phyloP scores from a whole-genome alignment of 2,329 filamentous ascomycete genomes.

The Talaromyces rugulosus region DNA sequence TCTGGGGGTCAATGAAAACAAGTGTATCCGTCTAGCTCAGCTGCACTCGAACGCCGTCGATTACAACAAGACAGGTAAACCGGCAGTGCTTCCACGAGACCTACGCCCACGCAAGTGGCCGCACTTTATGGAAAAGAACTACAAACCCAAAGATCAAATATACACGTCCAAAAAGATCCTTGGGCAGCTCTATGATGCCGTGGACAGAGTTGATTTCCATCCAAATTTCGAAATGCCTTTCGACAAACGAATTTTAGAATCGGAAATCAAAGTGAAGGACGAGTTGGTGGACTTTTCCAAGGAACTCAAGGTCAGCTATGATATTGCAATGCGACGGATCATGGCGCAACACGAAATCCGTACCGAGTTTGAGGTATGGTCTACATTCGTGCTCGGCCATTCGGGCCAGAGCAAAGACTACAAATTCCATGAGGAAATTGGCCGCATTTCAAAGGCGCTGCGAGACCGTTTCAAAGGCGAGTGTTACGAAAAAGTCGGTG shows the following conservation, averaged over 20 bases:
- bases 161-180: constrained; percentile 71
- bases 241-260: constrained; percentile 66
- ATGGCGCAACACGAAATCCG: constrained; percentile 80
- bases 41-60: constrained; percentile 91
- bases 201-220: constrained; percentile 64
- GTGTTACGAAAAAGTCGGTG: constrained; percentile 63
- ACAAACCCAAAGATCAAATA: constrained; percentile 40
- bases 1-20: constrained; percentile 61
- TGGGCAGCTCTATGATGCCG: constrained; percentile 76
- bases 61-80: constrained; percentile 83
- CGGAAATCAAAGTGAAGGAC: constrained; percentile 54
- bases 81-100: constrained; percentile 61
- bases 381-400: constrained; percentile 74
- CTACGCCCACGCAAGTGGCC: constrained; percentile 66
- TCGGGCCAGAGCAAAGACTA: constrained; percentile 72
- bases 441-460: constrained; percentile 60
- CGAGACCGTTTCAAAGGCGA: constrained; percentile 64
- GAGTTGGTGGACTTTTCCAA: constrained; percentile 56
- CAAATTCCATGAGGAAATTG: constrained; percentile 81
- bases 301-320: constrained; percentile 71
- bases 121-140: constrained; percentile 78
- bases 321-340: constrained; percentile 68
- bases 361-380: constrained; percentile 91
- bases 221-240: constrained; percentile 71
- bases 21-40: constrained; percentile 70